Conservation (phyloP, 2,329 filamentous ascomycete genomes). For the Xylaria multiplex region DNA sequence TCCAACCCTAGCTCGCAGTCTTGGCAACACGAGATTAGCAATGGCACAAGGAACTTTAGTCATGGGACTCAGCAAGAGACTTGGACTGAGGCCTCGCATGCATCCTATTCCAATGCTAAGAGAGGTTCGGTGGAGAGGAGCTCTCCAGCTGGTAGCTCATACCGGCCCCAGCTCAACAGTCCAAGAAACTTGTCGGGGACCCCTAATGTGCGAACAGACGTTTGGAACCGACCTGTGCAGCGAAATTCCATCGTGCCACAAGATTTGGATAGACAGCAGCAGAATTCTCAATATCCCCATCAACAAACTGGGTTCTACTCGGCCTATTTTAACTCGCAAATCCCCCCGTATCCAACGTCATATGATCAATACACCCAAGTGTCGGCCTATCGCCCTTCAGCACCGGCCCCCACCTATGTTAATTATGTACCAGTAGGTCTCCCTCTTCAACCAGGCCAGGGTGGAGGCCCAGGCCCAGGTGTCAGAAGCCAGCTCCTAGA, state of each 20-base stretch:
- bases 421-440: conserved; percentile 42
- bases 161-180: conserved; percentile 47
- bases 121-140: conserved; percentile 54
- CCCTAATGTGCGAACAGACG: conserved; percentile 48
- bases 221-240: conserved; percentile 53
- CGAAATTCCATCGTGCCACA: conserved; percentile 50
- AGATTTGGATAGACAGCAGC: conserved; percentile 54
- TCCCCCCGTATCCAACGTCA: conserved; percentile 50
- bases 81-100: conserved; percentile 47
- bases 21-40: conserved; percentile 54
- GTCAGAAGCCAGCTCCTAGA: conserved; percentile 78
- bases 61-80: conserved; percentile 49
- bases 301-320: conserved; percentile 49
- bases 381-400: conserved; percentile 50
- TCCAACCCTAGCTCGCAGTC: conserved; percentile 59
- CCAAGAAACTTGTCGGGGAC: conserved; percentile 47
- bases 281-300: conserved; percentile 48
- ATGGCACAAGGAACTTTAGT: conserved; percentile 33
- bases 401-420: conserved; percentile 50
- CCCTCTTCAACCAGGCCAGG: conserved; percentile 56
- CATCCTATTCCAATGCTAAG: conserved; percentile 45
- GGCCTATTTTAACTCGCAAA: conserved; percentile 51
- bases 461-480: conserved; percentile 68
- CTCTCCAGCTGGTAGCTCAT: conserved; percentile 50
- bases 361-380: conserved; percentile 53